phyloP scores from a whole-genome alignment of 768 basidiomycete species.

The Cystobasidium ongulense region DNA sequence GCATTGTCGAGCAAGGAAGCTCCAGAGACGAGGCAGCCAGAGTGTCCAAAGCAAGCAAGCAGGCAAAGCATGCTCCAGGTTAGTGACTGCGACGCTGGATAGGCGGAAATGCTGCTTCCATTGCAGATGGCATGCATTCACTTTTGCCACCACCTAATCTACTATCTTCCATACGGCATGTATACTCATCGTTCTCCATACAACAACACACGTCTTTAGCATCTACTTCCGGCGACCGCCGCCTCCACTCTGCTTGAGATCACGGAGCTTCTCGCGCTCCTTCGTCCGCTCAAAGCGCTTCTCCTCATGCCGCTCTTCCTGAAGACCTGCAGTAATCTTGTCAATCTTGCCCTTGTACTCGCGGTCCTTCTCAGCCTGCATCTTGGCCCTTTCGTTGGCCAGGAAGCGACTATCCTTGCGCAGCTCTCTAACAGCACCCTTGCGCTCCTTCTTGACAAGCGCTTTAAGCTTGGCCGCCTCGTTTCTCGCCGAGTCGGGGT shows the following conservation, averaged over 20 bases:
- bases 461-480: conserved; percentile 73
- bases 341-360: conserved; percentile 73
- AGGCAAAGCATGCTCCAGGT: too few relatives aligned
- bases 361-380: conserved; percentile 74
- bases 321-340: conserved; percentile 55
- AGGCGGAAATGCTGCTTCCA: too few relatives aligned
- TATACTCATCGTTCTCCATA: too few relatives aligned
- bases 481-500: conserved; percentile 86
- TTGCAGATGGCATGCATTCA: too few relatives aligned
- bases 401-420: conserved; percentile 92
- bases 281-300: conserved; percentile 84
- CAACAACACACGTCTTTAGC: too few relatives aligned
- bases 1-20: too few relatives aligned
- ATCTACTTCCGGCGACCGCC: background rate
- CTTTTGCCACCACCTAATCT: too few relatives aligned
- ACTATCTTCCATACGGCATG: too few relatives aligned
- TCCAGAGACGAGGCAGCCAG: too few relatives aligned
- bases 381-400: conserved; percentile 74
- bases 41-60: too few relatives aligned
- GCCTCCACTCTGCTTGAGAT: conserved; percentile 51
- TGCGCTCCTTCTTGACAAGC: conserved; percentile 87
- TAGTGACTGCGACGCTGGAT: too few relatives aligned
- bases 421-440: conserved; percentile 91
- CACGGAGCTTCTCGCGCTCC: conserved; percentile 62
- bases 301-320: conserved; percentile 85